These are phyloP conservation scores for Boletus tomentosulus DNA, from an alignment of 768 basidiomycete species.

Conservation along the genomic window DNA sequence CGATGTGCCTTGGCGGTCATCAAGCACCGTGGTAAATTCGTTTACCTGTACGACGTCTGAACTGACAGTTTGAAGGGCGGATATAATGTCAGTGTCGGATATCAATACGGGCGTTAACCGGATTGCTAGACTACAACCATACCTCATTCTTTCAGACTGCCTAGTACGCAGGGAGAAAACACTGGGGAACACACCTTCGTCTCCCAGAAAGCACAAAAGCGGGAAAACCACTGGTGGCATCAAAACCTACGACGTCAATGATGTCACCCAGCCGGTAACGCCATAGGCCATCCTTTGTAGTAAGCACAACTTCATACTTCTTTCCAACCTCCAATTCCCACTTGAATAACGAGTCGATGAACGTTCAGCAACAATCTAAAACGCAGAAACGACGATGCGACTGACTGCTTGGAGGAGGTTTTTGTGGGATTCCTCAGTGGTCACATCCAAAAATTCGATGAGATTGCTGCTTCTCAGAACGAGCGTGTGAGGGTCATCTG, in stretches of 20 bases:
- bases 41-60: not conserved
- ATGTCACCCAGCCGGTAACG: not conserved
- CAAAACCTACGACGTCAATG: not conserved
- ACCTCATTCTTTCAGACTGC: too few species aligned
- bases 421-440: not conserved
- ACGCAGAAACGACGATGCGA: not conserved
- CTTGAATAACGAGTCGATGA: too few species aligned
- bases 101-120: not conserved
- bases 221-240: not conserved
- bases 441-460: not conserved
- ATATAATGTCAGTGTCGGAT: not conserved
- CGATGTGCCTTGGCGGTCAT: too few species aligned
- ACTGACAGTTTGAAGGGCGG: not conserved
- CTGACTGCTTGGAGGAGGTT: slow-evolving; percentile 3
- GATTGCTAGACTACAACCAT: not conserved
- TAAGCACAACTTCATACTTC: not conserved
- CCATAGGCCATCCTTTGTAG: not conserved
- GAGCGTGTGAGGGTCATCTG: not conserved
- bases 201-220: not conserved
- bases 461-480: not conserved
- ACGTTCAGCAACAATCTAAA: too few species aligned
- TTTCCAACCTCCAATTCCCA: not conserved
- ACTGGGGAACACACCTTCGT: not conserved
- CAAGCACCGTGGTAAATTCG: too few species aligned
- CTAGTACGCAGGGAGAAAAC: not conserved